A percentile compares a stretch with the other conserved stretches of the same genome.
These are phyloP conservation scores for Kentomonas sorsogonicus DNA, from an alignment of 208 protist species.

Conservation along the genomic window DNA sequence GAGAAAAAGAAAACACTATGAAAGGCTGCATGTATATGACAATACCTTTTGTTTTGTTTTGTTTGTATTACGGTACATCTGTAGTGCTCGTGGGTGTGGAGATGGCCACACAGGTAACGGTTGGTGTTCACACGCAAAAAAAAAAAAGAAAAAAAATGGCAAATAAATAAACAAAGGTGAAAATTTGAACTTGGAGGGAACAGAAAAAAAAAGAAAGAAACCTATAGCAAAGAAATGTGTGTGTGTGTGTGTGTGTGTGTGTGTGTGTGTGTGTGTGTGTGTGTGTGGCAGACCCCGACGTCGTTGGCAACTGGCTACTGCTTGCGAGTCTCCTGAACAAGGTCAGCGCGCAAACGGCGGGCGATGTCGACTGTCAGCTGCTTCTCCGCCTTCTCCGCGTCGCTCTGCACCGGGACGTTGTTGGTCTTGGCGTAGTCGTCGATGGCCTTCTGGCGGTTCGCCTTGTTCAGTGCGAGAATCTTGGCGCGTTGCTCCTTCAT, in stretches of 20 bases:
- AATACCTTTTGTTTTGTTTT: neutral
- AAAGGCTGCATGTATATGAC: slow-evolving; percentile 1
- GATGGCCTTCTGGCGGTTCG: slow-evolving; percentile 62
- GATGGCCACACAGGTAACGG: neutral
- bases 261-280: too few relatives aligned
- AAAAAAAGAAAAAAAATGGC: slow-evolving; percentile 8
- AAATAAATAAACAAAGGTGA: slow-evolving; percentile 5
- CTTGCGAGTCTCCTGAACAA: slow-evolving; percentile 59
- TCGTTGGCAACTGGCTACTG: too few relatives aligned
- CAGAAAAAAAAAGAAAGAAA: slow-evolving; percentile 6
- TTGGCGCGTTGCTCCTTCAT: slow-evolving; percentile 82
- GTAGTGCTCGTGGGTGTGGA: neutral
- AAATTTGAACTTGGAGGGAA: neutral
- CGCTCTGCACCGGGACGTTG: slow-evolving; percentile 6
- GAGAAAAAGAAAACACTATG: neutral
- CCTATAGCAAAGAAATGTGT: neutral
- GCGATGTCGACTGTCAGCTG: slow-evolving; percentile 79
- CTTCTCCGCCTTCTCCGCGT: slow-evolving; percentile 22
- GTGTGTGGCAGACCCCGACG: too few relatives aligned
- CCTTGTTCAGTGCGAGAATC: slow-evolving; percentile 73
- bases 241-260: slow-evolving; percentile 4
- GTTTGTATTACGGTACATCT: neutral
- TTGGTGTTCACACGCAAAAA: neutral
- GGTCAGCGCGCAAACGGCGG: slow-evolving; percentile 75
- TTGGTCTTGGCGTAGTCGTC: slow-evolving; percentile 47